These are phyloP conservation scores for Citrus medica DNA, from an alignment of 345 rosid species.

Conservation along the genomic window DNA sequence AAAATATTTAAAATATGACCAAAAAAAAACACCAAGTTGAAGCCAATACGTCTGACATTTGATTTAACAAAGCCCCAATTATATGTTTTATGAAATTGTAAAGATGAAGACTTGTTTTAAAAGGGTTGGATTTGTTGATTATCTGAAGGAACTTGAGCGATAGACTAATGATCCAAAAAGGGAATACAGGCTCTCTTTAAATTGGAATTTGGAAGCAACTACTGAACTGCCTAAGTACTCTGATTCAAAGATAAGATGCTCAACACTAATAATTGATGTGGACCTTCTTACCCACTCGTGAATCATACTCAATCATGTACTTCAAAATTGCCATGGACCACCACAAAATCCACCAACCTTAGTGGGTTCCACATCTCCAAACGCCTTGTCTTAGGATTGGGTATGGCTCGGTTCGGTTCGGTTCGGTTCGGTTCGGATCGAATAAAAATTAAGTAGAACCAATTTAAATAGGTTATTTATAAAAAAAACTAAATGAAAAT, in stretches of 20 bases:
- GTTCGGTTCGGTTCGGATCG: no score
- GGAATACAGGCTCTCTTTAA: background rate
- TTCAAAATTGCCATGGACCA: background rate
- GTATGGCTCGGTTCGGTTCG: no score
- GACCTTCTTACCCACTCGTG: background rate
- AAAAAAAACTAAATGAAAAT: no score
- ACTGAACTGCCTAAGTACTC: background rate
- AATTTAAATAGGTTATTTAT: no score
- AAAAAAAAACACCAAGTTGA: background rate
- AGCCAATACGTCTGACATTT: background rate
- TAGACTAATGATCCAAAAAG: background rate
- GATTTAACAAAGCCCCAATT: background rate
- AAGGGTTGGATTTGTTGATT: background rate
- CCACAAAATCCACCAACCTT: background rate
- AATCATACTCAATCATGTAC: background rate
- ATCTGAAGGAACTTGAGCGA: background rate
- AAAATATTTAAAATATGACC: no score
- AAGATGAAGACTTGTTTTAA: no score
- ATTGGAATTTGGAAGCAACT: background rate
- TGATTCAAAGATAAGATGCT: background rate
- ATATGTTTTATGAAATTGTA: no score
- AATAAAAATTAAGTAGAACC: no score
- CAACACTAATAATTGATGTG: background rate
- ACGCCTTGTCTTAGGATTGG: background rate
- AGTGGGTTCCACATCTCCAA: background rate